Evolutionary conservation across 2,329 filamentous ascomycete species (phyloP), one percentile per base, ranked within the genome.

Genomic region (Xylaria sp.): DNA sequence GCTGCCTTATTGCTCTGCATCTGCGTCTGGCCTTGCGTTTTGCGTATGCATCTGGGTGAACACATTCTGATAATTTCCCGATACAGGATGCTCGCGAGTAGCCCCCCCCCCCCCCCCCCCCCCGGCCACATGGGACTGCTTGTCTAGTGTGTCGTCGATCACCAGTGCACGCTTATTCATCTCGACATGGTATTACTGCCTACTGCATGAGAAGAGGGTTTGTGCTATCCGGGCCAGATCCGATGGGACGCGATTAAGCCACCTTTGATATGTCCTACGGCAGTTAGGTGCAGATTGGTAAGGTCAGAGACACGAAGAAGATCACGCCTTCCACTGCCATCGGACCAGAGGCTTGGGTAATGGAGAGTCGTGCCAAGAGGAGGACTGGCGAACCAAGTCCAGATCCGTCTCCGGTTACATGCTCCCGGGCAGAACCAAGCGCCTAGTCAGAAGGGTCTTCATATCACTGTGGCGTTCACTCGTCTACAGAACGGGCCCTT

Each of bases 321-420:
- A 50, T 46, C 54, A 58, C 49, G 33, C 31, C 46, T 55, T 50
- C n/a, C 9, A 31, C 28, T 31, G 28, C 28, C 28, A 31, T 31
- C n/a, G 17, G 50, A 57, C 57, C 60, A 37, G 50, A 31, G 58
- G 25, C 62, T 53, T 62, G 58, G 54, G 53, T 54, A 56, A 17
- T 47, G 12, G 31, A 23, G 40, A 31, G 45, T 60, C 31, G 61
- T 40, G 49, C 40, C n/a, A 33, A 40, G 17, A 25, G 35, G 14
- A 14, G 31, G 46, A 37, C 19, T 43, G 25, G 45, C 21, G 43
- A 23, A 50, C 37, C 50, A 56, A 51, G 23, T 49, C 43, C 56
- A 53, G 52, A 63, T 47, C 51, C 43, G 42, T 57, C 33, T 43
- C 49, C 58, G 54, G 49, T 42, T 37, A 51, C 45, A 51, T 37